Percentiles rank a stretch among this genome's conserved stretches.
Conservation (phyloP, 768 basidiomycete genomes). For the Lentinus brumalis region DNA sequence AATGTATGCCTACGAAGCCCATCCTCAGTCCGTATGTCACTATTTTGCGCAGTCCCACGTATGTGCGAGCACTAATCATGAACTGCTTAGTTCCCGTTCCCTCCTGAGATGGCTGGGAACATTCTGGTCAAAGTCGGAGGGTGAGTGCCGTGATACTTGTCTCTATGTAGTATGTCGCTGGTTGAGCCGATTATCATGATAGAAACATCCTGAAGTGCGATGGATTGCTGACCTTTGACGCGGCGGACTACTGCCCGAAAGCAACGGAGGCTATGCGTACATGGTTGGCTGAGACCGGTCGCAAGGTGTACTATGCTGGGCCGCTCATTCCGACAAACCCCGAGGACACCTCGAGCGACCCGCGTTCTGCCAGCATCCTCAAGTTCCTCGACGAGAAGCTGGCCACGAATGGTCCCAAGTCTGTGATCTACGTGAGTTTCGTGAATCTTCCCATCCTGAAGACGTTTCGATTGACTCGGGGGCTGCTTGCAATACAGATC, state of each 20-base stretch:
- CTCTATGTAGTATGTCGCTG: no score
- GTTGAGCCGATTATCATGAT: neutral
- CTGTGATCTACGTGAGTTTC: conserved; percentile 2
- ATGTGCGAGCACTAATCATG: no score
- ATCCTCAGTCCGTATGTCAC: conserved; percentile 3
- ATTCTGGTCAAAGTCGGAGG: no score
- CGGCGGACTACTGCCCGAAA: neutral
- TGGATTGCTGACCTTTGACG: neutral
- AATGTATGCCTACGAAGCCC: conserved; percentile 9
- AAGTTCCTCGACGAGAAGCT: conserved; percentile 5
- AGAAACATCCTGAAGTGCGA: neutral
- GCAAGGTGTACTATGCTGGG: conserved; percentile 15
- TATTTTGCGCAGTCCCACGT: neutral
- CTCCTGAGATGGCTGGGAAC: no score
- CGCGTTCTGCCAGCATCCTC: neutral
- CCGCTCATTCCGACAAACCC: conserved; percentile 6
- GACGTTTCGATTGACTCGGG: no score
- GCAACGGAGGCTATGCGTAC: neutral
- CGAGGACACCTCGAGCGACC: neutral
- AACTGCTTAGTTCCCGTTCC: no score
- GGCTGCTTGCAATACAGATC: conserved; percentile 1
- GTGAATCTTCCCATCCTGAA: no score
- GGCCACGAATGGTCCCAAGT: neutral
- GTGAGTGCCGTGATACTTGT: no score
- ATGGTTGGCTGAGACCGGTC: neutral